phyloP scores from a whole-genome alignment of 1,284 basidiomycete species.

The Bondarzewia mesenterica region DNA sequence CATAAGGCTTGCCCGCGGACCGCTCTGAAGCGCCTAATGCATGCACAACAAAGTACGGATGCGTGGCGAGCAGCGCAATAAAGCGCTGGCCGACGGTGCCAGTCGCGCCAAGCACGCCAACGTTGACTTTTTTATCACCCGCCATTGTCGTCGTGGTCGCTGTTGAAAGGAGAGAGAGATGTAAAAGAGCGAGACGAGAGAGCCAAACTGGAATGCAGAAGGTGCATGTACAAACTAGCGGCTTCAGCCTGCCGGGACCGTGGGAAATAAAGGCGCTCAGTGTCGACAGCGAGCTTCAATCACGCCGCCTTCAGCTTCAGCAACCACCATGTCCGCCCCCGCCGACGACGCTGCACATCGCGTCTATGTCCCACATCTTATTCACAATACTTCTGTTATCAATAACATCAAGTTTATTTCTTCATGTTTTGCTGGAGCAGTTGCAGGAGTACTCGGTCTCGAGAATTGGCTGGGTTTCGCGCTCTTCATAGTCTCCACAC shows the following conservation, averaged over 20 bases:
- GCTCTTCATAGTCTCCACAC: slow-evolving; percentile 62
- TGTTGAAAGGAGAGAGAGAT: background rate
- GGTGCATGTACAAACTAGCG: too few relatives aligned
- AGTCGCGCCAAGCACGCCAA: slow-evolving; percentile 93
- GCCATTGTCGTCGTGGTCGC: background rate
- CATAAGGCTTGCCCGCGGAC: slow-evolving; percentile 84
- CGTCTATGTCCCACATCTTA: slow-evolving; percentile 65
- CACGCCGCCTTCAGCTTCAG: too few relatives aligned
- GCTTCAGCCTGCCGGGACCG: too few relatives aligned
- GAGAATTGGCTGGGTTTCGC: slow-evolving; percentile 78
- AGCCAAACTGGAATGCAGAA: too few relatives aligned
- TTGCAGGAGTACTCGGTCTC: slow-evolving; percentile 80
- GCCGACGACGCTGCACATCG: slow-evolving; percentile 48
- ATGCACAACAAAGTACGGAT: slow-evolving; percentile 89
- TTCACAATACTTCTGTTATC: slow-evolving; percentile 57
- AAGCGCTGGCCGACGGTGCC: slow-evolving; percentile 96
- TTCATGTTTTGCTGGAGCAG: slow-evolving; percentile 76
- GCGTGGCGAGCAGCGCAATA: slow-evolving; percentile 80
- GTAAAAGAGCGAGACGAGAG: background rate
- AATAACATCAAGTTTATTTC: slow-evolving; percentile 67
- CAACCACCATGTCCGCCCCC: slow-evolving; percentile 14
- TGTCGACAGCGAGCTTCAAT: too few relatives aligned
- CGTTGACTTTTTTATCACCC: slow-evolving; percentile 48
- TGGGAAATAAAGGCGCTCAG: too few relatives aligned
- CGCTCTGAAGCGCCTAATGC: slow-evolving; percentile 86